Conservation (phyloP, 1,284 basidiomycete genomes). For the Fomitopsis palustris region DNA sequence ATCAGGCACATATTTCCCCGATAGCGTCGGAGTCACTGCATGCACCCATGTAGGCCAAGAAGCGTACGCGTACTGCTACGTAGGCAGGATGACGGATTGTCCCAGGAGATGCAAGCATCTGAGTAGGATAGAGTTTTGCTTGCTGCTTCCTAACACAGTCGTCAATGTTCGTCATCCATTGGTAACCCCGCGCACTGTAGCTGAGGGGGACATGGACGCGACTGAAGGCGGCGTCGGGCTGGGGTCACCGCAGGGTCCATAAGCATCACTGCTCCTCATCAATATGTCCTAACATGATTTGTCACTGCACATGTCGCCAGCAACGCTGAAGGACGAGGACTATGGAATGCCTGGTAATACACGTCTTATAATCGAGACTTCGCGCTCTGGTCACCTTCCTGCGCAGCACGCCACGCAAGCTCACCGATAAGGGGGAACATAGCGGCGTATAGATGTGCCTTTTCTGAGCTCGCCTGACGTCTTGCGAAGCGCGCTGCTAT, state of each 20-base stretch:
- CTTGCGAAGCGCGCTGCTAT: conserved; percentile 74
- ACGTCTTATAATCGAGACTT: not conserved
- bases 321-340: no score
- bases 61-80: no score
- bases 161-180: not conserved
- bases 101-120: not conserved
- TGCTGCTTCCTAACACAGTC: not conserved
- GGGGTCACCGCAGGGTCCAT: no score
- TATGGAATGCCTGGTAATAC: not conserved
- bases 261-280: no score
- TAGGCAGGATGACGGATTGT: no score
- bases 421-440: conserved; percentile 5
- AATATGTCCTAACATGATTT: no score
- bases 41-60: no score
- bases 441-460: not conserved
- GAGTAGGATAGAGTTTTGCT: not conserved
- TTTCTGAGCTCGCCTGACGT: conserved; percentile 14
- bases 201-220: not conserved
- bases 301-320: no score
- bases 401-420: conserved; percentile 2
- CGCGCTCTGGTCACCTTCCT: not conserved
- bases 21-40: no score
- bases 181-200: no score
- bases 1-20: no score
- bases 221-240: not conserved